These are phyloP conservation scores for Baeospora myosura DNA, from an alignment of 1,284 basidiomycete genomes.

Conservation along the genomic window DNA sequence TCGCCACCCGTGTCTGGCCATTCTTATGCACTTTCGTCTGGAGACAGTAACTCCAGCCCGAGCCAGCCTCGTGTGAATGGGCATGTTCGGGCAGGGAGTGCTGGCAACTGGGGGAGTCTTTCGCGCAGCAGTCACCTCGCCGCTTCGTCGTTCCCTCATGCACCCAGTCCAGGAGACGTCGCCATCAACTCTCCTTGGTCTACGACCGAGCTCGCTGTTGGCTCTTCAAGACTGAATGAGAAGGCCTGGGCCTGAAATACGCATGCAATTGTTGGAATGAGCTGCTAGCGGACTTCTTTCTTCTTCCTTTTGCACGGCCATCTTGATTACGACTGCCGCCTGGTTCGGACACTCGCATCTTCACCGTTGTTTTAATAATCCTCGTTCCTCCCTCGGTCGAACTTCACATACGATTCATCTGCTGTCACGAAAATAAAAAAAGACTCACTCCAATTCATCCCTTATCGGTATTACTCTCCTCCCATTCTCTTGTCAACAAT, in stretches of 20 bases:
- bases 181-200: conserved; percentile 56
- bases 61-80: conserved; percentile 42
- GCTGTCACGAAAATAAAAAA: neutral
- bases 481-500: conserved; percentile 37
- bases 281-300: conserved; percentile 6
- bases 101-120: conserved; percentile 67
- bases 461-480: conserved; percentile 14
- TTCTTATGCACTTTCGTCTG: conserved; percentile 39
- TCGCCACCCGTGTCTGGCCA: conserved; percentile 41
- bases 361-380: conserved; percentile 16
- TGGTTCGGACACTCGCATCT: conserved; percentile 27
- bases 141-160: conserved; percentile 46
- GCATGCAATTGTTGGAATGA: neutral
- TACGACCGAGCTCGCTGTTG: conserved; percentile 51
- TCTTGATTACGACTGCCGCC: conserved; percentile 26
- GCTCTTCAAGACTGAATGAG: conserved; percentile 50
- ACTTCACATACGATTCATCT: neutral
- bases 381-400: conserved; percentile 9
- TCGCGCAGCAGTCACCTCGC: conserved; percentile 46
- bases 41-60: conserved; percentile 27
- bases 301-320: conserved; percentile 13
- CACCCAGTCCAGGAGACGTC: conserved; percentile 50
- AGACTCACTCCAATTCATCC: neutral
- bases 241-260: conserved; percentile 49
- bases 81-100: conserved; percentile 68